Percentiles rank a stretch among this genome's conserved stretches.
Evolutionary conservation across 352 stramenopile species (phyloP).

Genomic region (Globisporangium cylindrosporum): DNA sequence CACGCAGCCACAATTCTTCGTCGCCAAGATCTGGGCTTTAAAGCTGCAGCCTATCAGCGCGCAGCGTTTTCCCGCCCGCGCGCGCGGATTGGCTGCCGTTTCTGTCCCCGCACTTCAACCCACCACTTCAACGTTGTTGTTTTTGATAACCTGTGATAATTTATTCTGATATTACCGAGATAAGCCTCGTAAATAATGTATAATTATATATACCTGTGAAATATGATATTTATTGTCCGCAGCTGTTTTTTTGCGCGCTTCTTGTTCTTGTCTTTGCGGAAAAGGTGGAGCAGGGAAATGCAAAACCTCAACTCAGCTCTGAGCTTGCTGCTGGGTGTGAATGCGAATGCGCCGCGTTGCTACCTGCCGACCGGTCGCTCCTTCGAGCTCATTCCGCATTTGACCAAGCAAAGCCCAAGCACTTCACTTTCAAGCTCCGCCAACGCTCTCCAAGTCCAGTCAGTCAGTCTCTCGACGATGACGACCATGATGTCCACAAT

Average conservation of each 20-base stretch:
- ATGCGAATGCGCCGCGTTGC: neutral
- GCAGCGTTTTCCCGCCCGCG: neutral
- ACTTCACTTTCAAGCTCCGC: constrained; percentile 5
- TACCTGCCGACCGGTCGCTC: neutral
- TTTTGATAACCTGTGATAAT: neutral
- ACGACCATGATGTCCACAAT: constrained; percentile 42
- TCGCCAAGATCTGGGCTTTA: constrained; percentile 9
- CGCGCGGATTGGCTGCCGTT: constrained; percentile 12
- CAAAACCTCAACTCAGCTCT: neutral
- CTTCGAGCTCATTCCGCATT: constrained; percentile 6
- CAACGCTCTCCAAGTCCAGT: neutral
- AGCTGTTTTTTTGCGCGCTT: neutral
- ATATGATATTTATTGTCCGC: neutral
- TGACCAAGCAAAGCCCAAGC: constrained; percentile 11
- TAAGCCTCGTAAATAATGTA: neutral
- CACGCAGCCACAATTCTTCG: constrained; percentile 1
- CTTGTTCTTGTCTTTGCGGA: constrained; percentile 10
- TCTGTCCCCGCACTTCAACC: constrained; percentile 6
- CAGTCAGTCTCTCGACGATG: constrained; percentile 20
- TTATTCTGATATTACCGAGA: neutral
- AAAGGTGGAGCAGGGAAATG: constrained; percentile 3
- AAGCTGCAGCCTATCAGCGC: constrained; percentile 17
- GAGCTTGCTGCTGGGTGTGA: neutral
- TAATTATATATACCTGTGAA: neutral
- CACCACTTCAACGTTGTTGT: neutral